Base-by-base conservation (phyloP, 805 yeast species). In the Starmerella etchellsii region DNA sequence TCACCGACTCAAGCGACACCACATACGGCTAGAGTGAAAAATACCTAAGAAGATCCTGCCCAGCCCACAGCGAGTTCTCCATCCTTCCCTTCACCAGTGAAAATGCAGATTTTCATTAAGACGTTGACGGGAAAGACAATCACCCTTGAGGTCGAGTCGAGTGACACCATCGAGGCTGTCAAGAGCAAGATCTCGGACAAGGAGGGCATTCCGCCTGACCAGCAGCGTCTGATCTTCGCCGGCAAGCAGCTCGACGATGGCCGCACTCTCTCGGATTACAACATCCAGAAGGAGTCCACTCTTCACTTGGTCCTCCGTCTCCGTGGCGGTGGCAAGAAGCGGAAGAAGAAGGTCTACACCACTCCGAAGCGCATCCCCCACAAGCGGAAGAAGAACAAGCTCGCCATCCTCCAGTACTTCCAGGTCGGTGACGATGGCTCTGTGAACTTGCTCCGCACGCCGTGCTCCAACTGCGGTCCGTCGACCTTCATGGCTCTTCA, bases 321-420 rank as follows among this genome's bases (percentile, higher is more conserved):
- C 67, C 83, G 96, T 75, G 97, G 97, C 68, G 95, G 95, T 73
- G 95, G 95, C 76, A 91, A 87, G 83, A 91, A 91, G 91, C 88
- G 95, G 80, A 91, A 91, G 91, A 91, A 91, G 95, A 88, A 88
- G 94, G 96, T 85, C 68, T 91, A 88, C 88, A 88, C 97, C 74
- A 88, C 97, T 67, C 98, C 98, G 77, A 91, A 91, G 87, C 93
- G 87, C 81, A 83, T 91, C 75, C 83, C 73, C 75, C 97, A 91
- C 93, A 87, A 85, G 81, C 95, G 84, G 81, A 91, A 82, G 83
- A 91, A 88, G 78, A 83, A 82, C 73, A 91, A 91, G 82, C 78
- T 91, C 66, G 97, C 96, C 71, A 96, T 91, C 69, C 81, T 91
- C 70, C 85, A 93, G 67, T 91, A 88, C 91, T 91, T 87, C 85